These are phyloP conservation scores for Naganishia liquefaciens DNA, from an alignment of 1,284 basidiomycete genomes.

Conservation along the genomic window DNA sequence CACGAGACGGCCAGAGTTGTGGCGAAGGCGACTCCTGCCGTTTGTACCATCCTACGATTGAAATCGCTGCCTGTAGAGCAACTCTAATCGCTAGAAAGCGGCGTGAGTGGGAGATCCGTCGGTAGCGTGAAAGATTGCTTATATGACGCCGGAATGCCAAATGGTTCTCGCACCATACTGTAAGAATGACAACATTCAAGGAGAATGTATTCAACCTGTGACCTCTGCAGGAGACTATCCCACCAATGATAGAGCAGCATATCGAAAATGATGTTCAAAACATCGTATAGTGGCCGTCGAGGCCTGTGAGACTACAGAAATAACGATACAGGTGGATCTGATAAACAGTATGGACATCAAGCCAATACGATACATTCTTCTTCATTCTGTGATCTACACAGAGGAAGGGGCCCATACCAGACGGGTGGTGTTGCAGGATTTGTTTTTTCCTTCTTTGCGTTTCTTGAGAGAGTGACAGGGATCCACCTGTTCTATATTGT, in stretches of 20 bases:
- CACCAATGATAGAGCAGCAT: not conserved
- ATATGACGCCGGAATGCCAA: too few relatives aligned
- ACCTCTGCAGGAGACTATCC: not conserved
- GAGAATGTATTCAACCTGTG: too few relatives aligned
- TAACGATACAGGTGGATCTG: slow-evolving; percentile 31
- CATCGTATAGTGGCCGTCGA: slow-evolving; percentile 11
- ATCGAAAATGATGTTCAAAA: too few relatives aligned
- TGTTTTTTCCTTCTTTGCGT: not conserved
- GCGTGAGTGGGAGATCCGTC: too few relatives aligned
- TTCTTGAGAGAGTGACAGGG: slow-evolving; percentile 27
- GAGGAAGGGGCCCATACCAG: slow-evolving; percentile 5
- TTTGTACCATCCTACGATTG: too few relatives aligned
- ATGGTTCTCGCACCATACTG: too few relatives aligned
- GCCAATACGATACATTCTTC: slow-evolving; percentile 27
- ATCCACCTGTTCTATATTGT: slow-evolving; percentile 31
- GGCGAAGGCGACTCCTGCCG: too few relatives aligned
- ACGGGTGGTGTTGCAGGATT: not conserved
- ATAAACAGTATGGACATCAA: slow-evolving; percentile 22
- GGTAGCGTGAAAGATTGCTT: too few relatives aligned
- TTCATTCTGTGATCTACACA: slow-evolving; percentile 7
- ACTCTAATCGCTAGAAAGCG: too few relatives aligned
- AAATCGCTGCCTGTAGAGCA: too few relatives aligned
- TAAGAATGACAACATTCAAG: too few relatives aligned
- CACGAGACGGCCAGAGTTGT: too few relatives aligned
- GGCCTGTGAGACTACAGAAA: slow-evolving; percentile 24